Conservation (phyloP, 352 stramenopile species). For the Globisporangium viniferum region DNA sequence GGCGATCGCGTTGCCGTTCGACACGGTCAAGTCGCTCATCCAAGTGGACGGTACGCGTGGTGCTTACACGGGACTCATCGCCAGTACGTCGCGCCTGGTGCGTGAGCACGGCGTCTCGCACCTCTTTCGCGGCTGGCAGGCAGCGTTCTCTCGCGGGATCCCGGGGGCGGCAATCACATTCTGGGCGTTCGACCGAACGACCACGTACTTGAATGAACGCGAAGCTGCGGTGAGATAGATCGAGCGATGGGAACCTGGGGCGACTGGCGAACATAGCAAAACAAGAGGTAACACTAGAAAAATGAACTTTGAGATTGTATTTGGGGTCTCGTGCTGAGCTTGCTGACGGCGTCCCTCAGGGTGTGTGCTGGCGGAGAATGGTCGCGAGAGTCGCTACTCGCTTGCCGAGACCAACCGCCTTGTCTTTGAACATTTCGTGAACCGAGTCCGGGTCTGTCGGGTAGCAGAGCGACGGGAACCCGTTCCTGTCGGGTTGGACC, state of each 20-base stretch:
- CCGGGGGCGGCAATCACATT: constrained; percentile 80
- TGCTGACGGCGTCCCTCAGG: not conserved
- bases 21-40: constrained; percentile 84
- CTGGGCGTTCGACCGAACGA: constrained; percentile 71
- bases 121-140: constrained; percentile 78
- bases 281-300: not conserved
- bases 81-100: constrained; percentile 36
- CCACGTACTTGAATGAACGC: constrained; percentile 41
- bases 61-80: constrained; percentile 45
- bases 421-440: constrained; percentile 76
- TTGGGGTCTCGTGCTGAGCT: no score
- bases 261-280: not conserved
- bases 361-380: constrained; percentile 20
- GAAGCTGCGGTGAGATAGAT: constrained; percentile 14
- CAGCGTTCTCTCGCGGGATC: constrained; percentile 72
- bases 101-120: constrained; percentile 54
- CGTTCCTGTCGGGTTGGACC: constrained; percentile 16
- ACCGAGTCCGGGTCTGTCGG: constrained; percentile 52
- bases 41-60: constrained; percentile 53
- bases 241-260: no score
- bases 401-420: constrained; percentile 71
- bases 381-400: constrained; percentile 57
- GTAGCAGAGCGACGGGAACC: constrained; percentile 56
- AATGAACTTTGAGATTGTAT: not conserved
- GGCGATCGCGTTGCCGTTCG: constrained; percentile 79